Evolutionary conservation across 2,329 filamentous ascomycete species (phyloP).

Genomic region (Cercospora sp.): DNA sequence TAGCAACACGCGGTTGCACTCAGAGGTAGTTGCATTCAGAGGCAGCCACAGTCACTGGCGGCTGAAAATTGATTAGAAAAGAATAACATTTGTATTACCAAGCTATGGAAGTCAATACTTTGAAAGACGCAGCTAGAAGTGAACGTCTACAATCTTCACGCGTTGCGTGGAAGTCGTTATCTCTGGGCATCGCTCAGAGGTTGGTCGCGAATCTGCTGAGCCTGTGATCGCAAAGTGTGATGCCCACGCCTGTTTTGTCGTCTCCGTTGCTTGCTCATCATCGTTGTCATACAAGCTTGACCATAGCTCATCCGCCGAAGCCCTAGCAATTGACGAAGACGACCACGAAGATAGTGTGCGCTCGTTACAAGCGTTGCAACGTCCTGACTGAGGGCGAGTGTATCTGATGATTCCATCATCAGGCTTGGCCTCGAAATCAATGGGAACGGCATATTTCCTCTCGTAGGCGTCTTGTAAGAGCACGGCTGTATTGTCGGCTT

Average conservation of each 20-base stretch:
- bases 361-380: not conserved
- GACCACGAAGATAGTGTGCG: constrained; percentile 4
- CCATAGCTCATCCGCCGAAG: not conserved
- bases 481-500: not conserved
- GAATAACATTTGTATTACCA: not conserved
- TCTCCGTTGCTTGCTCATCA: not conserved
- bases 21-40: not conserved
- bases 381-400: not conserved
- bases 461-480: constrained; percentile 5
- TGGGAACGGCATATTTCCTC: not conserved
- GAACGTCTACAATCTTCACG: not conserved
- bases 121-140: not conserved
- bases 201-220: no score
- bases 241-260: not conserved
- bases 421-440: not conserved
- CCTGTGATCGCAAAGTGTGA: no score
- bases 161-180: not conserved
- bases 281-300: not conserved
- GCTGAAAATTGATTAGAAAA: not conserved
- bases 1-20: not conserved
- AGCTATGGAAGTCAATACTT: not conserved
- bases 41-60: not conserved
- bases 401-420: not conserved
- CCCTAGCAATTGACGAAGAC: not conserved
- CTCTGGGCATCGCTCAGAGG: not conserved